These are phyloP conservation scores for Rhodotorula sp. DNA, from an alignment of 1,284 basidiomycete species.

Conservation along the genomic window DNA sequence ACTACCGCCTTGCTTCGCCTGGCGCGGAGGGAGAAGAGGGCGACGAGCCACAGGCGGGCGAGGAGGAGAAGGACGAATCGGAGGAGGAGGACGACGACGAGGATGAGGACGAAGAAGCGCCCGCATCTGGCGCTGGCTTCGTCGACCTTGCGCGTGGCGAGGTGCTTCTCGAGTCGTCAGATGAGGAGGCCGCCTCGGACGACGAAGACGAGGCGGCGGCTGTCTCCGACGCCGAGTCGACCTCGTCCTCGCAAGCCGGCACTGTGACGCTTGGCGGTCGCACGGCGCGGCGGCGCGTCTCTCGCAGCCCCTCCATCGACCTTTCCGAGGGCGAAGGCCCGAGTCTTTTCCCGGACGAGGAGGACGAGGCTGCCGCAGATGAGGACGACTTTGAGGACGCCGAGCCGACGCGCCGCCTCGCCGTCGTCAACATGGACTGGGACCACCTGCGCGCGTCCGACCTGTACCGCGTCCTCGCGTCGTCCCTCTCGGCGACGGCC, in stretches of 20 bases:
- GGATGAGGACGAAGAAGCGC: conserved; percentile 49
- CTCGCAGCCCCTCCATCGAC: conserved; percentile 41
- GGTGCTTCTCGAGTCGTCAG: conserved; percentile 80
- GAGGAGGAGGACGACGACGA: conserved; percentile 49
- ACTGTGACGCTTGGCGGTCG: conserved; percentile 35
- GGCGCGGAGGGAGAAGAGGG: conserved; percentile 46
- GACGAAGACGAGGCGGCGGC: conserved; percentile 48
- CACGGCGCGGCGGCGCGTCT: conserved; percentile 20
- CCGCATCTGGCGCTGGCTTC: conserved; percentile 50
- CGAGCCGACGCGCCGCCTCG: conserved; percentile 67
- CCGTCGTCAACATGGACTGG: conserved; percentile 97
- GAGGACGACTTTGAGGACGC: conserved; percentile 13
- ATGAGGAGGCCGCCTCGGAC: conserved; percentile 62
- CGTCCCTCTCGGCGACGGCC: conserved; percentile 62
- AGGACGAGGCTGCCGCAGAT: conserved; percentile 49
- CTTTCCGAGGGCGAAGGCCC: conserved; percentile 38
- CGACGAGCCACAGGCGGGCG: conserved; percentile 53
- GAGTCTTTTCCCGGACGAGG: conserved; percentile 31
- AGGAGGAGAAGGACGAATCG: conserved; percentile 49
- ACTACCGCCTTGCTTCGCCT: conserved; percentile 66
- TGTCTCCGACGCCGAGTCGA: conserved; percentile 29
- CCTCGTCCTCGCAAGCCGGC: conserved; percentile 32
- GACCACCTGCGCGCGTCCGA: conserved; percentile 90
- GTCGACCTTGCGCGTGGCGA: conserved; percentile 90
- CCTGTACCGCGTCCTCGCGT: conserved; percentile 90